Percentiles rank a stretch among this genome's conserved stretches.
Conservation (phyloP, 2,329 filamentous ascomycete species). For the Beauveria medogensis region DNA sequence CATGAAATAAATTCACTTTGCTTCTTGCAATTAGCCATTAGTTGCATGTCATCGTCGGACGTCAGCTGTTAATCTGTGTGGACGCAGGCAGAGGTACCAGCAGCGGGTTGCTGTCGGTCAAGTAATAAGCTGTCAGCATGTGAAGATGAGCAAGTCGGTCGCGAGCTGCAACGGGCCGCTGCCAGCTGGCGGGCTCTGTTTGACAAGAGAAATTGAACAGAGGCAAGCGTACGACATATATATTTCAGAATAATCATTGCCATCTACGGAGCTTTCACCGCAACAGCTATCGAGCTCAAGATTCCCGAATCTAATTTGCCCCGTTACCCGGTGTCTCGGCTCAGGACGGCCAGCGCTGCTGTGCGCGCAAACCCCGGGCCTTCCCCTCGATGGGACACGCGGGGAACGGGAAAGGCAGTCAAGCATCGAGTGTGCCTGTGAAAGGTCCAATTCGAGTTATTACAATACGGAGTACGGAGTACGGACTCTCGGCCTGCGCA, state of each 20-base stretch:
- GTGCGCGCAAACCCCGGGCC: background rate
- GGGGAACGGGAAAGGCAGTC: no score
- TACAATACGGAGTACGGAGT: background rate
- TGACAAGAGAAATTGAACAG: background rate
- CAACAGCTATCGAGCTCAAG: background rate
- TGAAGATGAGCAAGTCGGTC: background rate
- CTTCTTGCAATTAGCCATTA: no score
- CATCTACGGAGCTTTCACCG: no score
- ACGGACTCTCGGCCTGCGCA: constrained; percentile 2
- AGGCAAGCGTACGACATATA: background rate
- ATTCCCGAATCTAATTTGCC: background rate
- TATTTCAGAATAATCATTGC: background rate
- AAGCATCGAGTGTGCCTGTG: no score
- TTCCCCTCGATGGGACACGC: background rate
- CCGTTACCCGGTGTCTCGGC: background rate
- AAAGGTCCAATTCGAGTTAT: no score
- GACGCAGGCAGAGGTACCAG: no score
- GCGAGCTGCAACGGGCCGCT: background rate
- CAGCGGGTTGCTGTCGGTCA: no score
- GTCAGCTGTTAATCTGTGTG: background rate
- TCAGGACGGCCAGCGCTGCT: background rate
- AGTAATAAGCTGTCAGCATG: background rate
- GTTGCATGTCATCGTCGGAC: no score
- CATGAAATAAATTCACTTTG: no score
- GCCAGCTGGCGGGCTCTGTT: background rate